Evolutionary conservation across 805 yeast species (phyloP), one percentile per base, ranked within the genome.

Genomic region (Candida takata): DNA sequence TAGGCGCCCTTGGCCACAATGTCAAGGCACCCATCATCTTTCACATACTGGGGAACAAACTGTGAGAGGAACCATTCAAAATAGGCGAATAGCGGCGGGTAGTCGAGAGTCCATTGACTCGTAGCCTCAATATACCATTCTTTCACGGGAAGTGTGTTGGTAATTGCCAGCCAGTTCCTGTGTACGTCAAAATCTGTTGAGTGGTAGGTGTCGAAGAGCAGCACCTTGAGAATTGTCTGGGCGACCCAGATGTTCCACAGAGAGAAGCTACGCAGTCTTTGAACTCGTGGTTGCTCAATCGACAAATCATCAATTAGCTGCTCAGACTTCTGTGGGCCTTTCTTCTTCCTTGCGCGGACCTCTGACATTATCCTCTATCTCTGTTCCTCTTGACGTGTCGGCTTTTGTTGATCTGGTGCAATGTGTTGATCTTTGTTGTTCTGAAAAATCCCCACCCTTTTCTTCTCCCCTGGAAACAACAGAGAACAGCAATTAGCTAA

Each of bases 111-210:
- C 97, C 97, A 92, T 54, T 83, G 87, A 30, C 75, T 72, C 0
- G 85, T 76, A 31, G 67, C 58, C 45, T 92, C 95, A 28, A 68
- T 55, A 55, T 92, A 92, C 99, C 99, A 92, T 36, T 81, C 56
- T 12, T 61, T 61, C 13, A 88, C 33, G 0, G 97, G 97, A 14
- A 88, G 60, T 5, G 69, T 69, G 48, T 77, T 62, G 1, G 97
- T 90, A 33, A 92, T 80, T 0, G 98, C 95, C 15, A 92, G 69
- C 98, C 98, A 92, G 54, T 92, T 92, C 40, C 98, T 67, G 58
- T 92, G 98, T 17, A 92, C 98, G 55, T 92, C 98, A 51, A 92
- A 90, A 58, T 92, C 98, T 1, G 97, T 92, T 10, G 97, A 88
- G 47, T 76, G 87, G 58, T 90, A 92, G 1, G 90, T 86, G 7